Base-by-base conservation (phyloP, 2,329 filamentous ascomycete species). In the Neophaeococcomyces aloes region DNA sequence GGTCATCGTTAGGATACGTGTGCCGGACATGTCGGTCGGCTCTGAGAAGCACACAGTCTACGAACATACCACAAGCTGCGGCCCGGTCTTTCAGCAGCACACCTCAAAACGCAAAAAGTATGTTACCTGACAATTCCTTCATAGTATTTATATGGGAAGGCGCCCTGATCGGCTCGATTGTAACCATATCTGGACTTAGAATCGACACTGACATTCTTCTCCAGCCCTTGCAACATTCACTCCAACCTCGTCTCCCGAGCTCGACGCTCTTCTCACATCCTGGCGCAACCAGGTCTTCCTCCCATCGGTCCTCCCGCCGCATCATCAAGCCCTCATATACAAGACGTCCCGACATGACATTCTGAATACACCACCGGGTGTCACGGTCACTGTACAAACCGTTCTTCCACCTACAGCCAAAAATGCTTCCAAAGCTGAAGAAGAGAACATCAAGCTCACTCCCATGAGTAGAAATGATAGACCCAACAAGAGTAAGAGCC, bases 281-380 rank as follows among this genome's bases (percentile, higher is more conserved):
- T 67, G 65, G 54, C 65, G 66, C 50, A 53, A 67, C 48, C 60
- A 63, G 31, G 56, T 68, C 38, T 68, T 70, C 53, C 63, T 68
- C 25, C 67, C 66, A 21, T 58, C 57, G 38, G 59, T 60, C 29
- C 59, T 69, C 3, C 53, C 56, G 29, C 46, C 54, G 4, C 57
- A 57, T 32, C 65, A 68, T 45, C 59, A 58, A 46, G 58, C 55
- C 31, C 57, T 65, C 34, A 60, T 69, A 44, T 68, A 64, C 55
- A 59, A 60, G 38, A 47, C 58, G 25, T 61, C 58, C 29, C 58
- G 63, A 35, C 56, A 59, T 30, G 53, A 58, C 11, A 53, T 58
- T 39, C 56, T 69, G 21, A 48, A 58, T 25, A 57, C 65, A 11
- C 60, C 68, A 30, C 64, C 65, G 0, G 54, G 54, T n/a, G 58